Base-by-base conservation (phyloP, 1,139 yeast species). In the Kurtzmaniella quercitrusa region DNA sequence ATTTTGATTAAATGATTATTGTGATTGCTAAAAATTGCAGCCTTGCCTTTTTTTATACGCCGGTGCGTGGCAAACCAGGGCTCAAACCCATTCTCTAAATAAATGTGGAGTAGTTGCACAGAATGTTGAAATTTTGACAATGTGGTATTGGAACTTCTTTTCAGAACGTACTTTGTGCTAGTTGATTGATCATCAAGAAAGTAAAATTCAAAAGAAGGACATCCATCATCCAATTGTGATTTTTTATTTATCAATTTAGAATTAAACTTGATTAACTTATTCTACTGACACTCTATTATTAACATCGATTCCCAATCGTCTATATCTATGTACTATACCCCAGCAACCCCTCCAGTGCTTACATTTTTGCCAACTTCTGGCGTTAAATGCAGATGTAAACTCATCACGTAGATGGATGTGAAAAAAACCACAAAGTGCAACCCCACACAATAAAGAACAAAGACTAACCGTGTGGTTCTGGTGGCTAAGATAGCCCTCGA, bases 401-500 rank as follows among this genome's bases (percentile, higher is more conserved):
- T 73, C 65, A 81, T 75, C 22, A 80, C 71, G 52, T 80, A 78
- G 45, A 84, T 66, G 38, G 84, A 76, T 56, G 84, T 74, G 47
- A 80, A 55, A 80, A 87, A 77, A 20, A 88, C 87, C 34, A 88
- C 61, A 14, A 82, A 67, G 61, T 93, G 98, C 46, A 93, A 66
- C 3, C 85, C 84, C 14, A 82, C 55, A 53, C 95, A 85, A 61
- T 93, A 93, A 3, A 73, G 68, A 46, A 87, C 71, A 59, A 89
- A 88, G 30, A 87, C 59, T 73, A 83, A 76, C 53, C 97, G 65
- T 12, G 94, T 82, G 15, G 80, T 65, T 48, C 87, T 72, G 40
- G 88, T 87, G 12, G 91, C 86, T 47, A 88, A 66, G 14, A 89
- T 76, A 0, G 88, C 78, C 50, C 88, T 72, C 2, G 95, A 85